Percentiles rank a stretch among this genome's conserved stretches.
Evolutionary conservation across 2,329 filamentous ascomycete species (phyloP).

Genomic region (Colletotrichum scovillei): DNA sequence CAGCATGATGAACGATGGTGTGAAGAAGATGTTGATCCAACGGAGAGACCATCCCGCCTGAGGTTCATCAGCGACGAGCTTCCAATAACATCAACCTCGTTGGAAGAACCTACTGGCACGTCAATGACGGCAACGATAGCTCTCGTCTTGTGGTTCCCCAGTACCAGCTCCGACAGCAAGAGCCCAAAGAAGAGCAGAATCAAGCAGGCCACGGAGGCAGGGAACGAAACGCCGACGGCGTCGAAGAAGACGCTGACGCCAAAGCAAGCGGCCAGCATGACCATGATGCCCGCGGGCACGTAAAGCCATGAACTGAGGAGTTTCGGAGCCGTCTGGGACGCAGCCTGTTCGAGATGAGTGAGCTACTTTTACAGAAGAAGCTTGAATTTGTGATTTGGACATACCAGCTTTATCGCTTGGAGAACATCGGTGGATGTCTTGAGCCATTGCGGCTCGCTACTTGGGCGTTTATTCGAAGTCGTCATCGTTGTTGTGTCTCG

Average conservation of each 20-base stretch:
- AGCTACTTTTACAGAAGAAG: accelerated
- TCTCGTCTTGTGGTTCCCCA: constrained; percentile 62
- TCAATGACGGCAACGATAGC: constrained; percentile 62
- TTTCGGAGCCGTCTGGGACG: constrained; percentile 36
- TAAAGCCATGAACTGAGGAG: constrained; percentile 58
- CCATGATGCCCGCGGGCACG: constrained; percentile 57
- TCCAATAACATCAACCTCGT: accelerated
- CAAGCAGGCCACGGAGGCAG: constrained; percentile 69
- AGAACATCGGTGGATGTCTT: background rate
- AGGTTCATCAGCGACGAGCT: constrained; percentile 9
- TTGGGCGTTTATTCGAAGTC: background rate
- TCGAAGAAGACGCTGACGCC: constrained; percentile 56
- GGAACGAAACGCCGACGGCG: constrained; percentile 64
- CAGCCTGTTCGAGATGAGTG: background rate
- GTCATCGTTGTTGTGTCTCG: background rate
- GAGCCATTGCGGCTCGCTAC: constrained; percentile 13
- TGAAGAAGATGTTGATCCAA: constrained; percentile 70
- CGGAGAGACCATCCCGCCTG: constrained; percentile 67
- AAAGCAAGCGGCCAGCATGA: constrained; percentile 55
- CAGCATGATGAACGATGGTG: constrained; percentile 68
- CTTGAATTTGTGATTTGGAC: background rate
- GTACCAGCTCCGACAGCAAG: constrained; percentile 55
- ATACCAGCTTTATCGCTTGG: constrained; percentile 25
- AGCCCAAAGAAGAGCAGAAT: constrained; percentile 64
- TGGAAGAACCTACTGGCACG: constrained; percentile 56